Conservation (phyloP, 2,329 filamentous ascomycete species). For the Colletotrichum sp. region DNA sequence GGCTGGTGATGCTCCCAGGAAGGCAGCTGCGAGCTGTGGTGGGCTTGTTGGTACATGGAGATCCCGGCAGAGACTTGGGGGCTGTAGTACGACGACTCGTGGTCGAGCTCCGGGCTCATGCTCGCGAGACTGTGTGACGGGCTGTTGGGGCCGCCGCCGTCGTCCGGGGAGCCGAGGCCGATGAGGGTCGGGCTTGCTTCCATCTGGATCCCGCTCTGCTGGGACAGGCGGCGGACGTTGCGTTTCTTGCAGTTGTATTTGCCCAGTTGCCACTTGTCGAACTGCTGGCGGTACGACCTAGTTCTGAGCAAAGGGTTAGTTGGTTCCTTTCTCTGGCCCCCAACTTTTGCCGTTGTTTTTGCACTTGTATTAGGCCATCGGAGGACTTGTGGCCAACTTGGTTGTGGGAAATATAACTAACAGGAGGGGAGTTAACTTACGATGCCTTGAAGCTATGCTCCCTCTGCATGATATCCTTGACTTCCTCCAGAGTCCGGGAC, state of each 20-base stretch:
- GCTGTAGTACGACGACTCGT: not conserved
- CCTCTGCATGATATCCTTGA: constrained; percentile 43
- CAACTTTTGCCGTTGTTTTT: not conserved
- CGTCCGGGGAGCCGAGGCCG: not conserved
- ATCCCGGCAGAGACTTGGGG: not conserved
- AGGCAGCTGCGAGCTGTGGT: not conserved
- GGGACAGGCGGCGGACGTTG: constrained; percentile 29
- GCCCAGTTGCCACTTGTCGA: constrained; percentile 48
- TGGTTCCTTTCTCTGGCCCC: not conserved
- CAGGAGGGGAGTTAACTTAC: constrained; percentile 30
- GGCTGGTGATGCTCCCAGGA: not conserved
- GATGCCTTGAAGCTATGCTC: constrained; percentile 46
- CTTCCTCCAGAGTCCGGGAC: constrained; percentile 43
- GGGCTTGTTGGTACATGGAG: not conserved
- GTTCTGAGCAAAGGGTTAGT: constrained; percentile 25
- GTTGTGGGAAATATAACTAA: not conserved
- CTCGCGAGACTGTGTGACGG: not conserved
- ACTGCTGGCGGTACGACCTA: constrained; percentile 55
- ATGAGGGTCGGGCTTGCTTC: not conserved
- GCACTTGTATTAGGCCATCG: not conserved
- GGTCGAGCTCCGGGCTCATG: not conserved
- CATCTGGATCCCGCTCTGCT: not conserved
- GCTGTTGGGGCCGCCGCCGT: not conserved
- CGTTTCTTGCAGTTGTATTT: constrained; percentile 52
- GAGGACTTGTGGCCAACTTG: not conserved